These are phyloP conservation scores for Vanilla planifolia DNA, from an alignment of 106 monocot species.

Conservation along the genomic window DNA sequence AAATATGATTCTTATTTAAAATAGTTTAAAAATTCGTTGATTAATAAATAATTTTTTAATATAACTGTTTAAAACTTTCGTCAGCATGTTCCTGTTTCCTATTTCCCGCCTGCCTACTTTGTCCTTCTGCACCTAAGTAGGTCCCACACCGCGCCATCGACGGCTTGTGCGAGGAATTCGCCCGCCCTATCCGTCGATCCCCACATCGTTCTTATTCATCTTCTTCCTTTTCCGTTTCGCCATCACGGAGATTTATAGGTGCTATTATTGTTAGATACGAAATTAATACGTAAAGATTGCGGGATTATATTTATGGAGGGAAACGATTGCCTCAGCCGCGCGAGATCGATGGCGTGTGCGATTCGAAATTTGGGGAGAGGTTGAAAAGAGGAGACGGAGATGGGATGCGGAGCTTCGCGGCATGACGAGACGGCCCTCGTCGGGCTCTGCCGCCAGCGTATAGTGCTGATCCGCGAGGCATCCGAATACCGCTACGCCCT, in stretches of 20 bases:
- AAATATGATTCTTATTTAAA: too few species aligned
- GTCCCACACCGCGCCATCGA: background rate
- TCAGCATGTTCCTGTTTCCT: too few species aligned
- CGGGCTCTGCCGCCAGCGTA: conserved; percentile 48
- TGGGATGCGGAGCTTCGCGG: conserved; percentile 69
- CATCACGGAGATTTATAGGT: background rate
- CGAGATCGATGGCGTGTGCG: background rate
- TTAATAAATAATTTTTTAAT: too few species aligned
- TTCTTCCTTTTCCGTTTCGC: background rate
- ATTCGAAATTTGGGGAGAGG: background rate
- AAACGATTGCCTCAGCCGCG: too few species aligned
- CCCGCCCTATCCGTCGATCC: conserved; percentile 3
- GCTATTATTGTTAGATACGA: background rate
- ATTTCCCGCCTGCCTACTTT: too few species aligned
- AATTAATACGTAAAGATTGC: too few species aligned
- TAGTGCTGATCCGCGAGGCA: conserved; percentile 41
- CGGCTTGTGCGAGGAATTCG: conserved; percentile 3
- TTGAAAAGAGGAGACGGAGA: conserved; percentile 6
- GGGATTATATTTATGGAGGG: too few species aligned
- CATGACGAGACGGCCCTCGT: conserved; percentile 32
- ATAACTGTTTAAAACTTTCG: too few species aligned
- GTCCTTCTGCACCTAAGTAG: background rate
- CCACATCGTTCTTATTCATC: background rate
- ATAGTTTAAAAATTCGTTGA: too few species aligned
- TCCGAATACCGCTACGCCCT: conserved; percentile 49